These are phyloP conservation scores for Hondaea fermentalgiana DNA, from an alignment of 108 stramenopile species.

Conservation along the genomic window DNA sequence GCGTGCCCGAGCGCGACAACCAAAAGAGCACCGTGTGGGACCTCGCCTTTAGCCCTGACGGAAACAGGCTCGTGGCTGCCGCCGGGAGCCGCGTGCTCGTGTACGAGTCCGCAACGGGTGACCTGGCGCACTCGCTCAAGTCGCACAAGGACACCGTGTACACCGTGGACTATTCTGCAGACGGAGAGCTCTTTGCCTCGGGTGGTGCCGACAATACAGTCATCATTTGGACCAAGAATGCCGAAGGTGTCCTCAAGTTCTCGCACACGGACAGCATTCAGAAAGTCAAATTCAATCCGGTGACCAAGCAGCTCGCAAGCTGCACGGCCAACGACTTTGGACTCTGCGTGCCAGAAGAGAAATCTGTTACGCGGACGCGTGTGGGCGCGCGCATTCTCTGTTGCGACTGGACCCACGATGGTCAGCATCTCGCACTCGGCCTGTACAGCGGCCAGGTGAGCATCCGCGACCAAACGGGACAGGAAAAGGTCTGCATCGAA, in stretches of 20 bases:
- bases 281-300: conserved; percentile 48
- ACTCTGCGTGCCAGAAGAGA: conserved; percentile 49
- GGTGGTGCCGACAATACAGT: conserved; percentile 63
- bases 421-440: conserved; percentile 56
- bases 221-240: conserved; percentile 58
- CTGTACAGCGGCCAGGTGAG: conserved; percentile 46
- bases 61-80: conserved; percentile 42
- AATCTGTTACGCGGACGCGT: conserved; percentile 52
- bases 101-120: conserved; percentile 39
- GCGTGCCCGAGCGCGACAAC: conserved; percentile 24
- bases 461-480: conserved; percentile 45
- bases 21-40: conserved; percentile 26
- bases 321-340: conserved; percentile 60
- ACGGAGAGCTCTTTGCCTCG: conserved; percentile 50
- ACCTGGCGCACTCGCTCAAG: conserved; percentile 33
- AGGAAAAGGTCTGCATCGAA: conserved; percentile 32
- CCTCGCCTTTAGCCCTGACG: conserved; percentile 39
- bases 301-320: conserved; percentile 45
- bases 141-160: conserved; percentile 52
- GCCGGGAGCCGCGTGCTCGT: conserved; percentile 47
- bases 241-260: conserved; percentile 57
- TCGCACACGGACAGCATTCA: conserved; percentile 54
- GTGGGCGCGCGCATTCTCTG: conserved; percentile 52
- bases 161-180: conserved; percentile 34
- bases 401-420: conserved; percentile 52